Conservation (phyloP, 805 yeast species). For the Debaryomyces hansenii region DNA sequence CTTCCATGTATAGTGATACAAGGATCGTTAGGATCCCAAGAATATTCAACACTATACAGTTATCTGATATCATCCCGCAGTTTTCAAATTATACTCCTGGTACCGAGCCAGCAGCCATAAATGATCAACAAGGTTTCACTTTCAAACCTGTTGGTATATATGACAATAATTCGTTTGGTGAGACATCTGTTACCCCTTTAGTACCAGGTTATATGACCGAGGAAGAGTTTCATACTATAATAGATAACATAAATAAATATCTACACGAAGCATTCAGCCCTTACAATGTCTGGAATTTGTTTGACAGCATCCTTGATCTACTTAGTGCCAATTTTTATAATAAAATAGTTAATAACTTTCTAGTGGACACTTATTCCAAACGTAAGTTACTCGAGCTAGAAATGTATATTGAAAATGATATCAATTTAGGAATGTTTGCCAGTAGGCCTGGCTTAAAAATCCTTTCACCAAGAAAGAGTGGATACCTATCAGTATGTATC, state of each 20-base stretch:
- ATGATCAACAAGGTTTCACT: slow-evolving; percentile 2
- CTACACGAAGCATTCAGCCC: slow-evolving; percentile 43
- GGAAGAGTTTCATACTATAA: slow-evolving; percentile 42
- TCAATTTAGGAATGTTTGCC: slow-evolving; percentile 17
- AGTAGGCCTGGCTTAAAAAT: slow-evolving; percentile 30
- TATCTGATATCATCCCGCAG: slow-evolving; percentile 48
- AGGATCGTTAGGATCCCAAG: slow-evolving; percentile 70
- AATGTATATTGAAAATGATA: slow-evolving; percentile 14
- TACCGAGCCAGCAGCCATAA: slow-evolving; percentile 52
- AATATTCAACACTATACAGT: slow-evolving; percentile 28
- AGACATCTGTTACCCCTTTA: slow-evolving; percentile 50
- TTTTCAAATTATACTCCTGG: slow-evolving; percentile 62
- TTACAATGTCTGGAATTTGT: slow-evolving; percentile 16
- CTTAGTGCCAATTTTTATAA: slow-evolving; percentile 38
- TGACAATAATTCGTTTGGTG: slow-evolving; percentile 50
- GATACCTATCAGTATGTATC: slow-evolving; percentile 49
- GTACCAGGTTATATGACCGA: slow-evolving; percentile 25
- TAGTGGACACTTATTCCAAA: slow-evolving; percentile 23
- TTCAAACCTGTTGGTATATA: slow-evolving; percentile 40
- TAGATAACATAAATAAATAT: slow-evolving; percentile 43
- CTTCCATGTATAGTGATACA: slow-evolving; percentile 34
- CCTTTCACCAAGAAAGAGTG: slow-evolving; percentile 53
- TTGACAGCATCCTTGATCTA: slow-evolving; percentile 43
- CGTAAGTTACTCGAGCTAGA: slow-evolving; percentile 43
- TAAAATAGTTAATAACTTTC: slow-evolving; percentile 13